Base-by-base conservation (phyloP, 106 monocot species). In the Ottelia alismoides region DNA sequence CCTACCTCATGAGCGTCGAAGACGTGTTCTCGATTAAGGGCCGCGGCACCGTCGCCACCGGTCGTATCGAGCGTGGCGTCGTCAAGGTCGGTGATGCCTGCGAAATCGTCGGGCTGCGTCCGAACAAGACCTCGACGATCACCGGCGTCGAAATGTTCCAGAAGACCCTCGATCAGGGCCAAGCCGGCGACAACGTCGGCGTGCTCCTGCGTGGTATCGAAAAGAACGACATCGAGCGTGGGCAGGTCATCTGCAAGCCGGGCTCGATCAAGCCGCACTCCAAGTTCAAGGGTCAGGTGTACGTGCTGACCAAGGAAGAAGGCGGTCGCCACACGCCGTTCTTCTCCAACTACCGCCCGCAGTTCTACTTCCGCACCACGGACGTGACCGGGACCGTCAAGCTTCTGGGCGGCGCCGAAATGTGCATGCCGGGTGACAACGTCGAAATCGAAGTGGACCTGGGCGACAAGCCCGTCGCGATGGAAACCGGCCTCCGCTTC, bases 21-120 rank as follows among this genome's bases (percentile, higher is more conserved):
- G 93, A 94, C 45, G 93, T 94, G n/a, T 94, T 94, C 72, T 94
- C 93, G 22, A 94, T 94, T 68, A 92, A 85, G 14, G 84, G 89
- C 0, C 79, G 89, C 25, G 92, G 92, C 2, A 92, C 92, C 6
- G 92, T 92, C 25, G 85, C 92, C 69, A 92, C 92, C 3, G 92
- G 92, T 0, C 62, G 92, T 28, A 69, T 85, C 3, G 92, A 92
- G 62, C 69, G 92, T 32, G 92, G 92, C 26, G 78, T 68, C 0
- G 29, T 92, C 2, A 92, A 79, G 72, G 68, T 85, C 18, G 76
- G 82, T 0, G 85, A 85, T 0, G 76, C 78, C 0, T 52, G 85
- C 20, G 92, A 71, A 27, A 50, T 71, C 56, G 72, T 72, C 22
- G 72, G 72, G 18, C 56, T 72, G 14, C 55, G 59, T 0, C 52